These are phyloP conservation scores for Colletotrichum brevisporum DNA, from an alignment of 2,329 filamentous ascomycete genomes.

Conservation along the genomic window DNA sequence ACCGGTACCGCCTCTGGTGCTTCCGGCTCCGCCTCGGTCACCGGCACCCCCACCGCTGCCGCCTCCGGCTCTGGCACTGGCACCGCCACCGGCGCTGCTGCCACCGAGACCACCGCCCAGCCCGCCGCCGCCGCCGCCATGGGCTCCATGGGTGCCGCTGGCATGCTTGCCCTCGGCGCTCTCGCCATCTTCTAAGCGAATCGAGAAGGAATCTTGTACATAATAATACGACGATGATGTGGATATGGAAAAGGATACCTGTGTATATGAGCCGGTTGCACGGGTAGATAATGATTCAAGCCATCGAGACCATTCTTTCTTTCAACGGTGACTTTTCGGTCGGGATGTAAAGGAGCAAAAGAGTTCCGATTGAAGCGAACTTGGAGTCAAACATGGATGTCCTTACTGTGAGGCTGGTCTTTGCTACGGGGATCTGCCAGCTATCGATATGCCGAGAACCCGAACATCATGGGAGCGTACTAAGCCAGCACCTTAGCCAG, in stretches of 20 bases:
- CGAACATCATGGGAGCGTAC: too few species aligned
- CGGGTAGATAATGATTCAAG: not conserved
- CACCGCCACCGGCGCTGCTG: not conserved
- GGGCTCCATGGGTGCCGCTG: conserved; percentile 22
- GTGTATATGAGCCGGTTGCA: not conserved
- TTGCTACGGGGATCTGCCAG: too few species aligned
- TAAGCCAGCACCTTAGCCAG: too few species aligned
- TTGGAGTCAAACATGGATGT: too few species aligned
- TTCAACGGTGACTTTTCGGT: too few species aligned
- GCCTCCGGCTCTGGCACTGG: not conserved
- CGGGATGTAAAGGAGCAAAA: too few species aligned
- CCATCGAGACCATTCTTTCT: not conserved
- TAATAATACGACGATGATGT: not conserved
- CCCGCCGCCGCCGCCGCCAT: conserved; percentile 18
- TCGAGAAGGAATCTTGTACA: not conserved
- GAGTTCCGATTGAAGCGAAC: too few species aligned
- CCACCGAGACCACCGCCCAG: conserved; percentile 6
- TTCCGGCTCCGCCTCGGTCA: not conserved
- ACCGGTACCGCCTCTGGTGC: not conserved
- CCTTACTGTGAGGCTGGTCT: too few species aligned
- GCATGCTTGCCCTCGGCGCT: conserved; percentile 35
- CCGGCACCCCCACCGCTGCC: not conserved
- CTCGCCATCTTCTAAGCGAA: conserved; percentile 29
- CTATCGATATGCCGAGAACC: too few species aligned
- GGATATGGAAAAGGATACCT: conserved; percentile 2